Evolutionary conservation across 2,329 filamentous ascomycete genomes (phyloP), one percentile per base, ranked within the genome.

Genomic region (Metarhizium sp.): DNA sequence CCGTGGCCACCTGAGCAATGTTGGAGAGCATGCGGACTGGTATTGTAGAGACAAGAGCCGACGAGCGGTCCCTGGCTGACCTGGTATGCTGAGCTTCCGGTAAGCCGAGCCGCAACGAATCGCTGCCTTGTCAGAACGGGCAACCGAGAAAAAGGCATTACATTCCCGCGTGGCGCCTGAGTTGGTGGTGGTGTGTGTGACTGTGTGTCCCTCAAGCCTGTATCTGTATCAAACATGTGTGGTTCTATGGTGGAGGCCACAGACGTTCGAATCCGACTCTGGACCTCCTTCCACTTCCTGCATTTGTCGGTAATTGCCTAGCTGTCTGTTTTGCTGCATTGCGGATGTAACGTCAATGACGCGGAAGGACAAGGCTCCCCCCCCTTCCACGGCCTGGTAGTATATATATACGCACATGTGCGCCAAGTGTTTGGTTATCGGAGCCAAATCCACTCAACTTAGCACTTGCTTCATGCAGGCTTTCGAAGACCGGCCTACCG

Each of bases 321-420:
- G 34, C 25, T 52, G 52, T 48, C 46, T 51, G 48, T 40, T 49
- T 58, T 57, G 30, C 52, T 56, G 59, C 51, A 53, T 58, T 55
- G 59, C 57, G 55, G 57, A 63, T 63, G 62, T 61, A 63, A 63
- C 62, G 55, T 60, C 61, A 59, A 58, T 62, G 60, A 60, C 59
- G 59, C 61, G 42, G 54, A 59, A 61, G 38, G 51, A 59, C 58
- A 58, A 49, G 57, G 55, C 55, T 16, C 38, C 38, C 14, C 38
- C 14, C 38, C 38, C 13, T 51, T 38, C 50, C 51, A 43, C 55
- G 38, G 36, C 36, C 45, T 53, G 54, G 36, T 59, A 20, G 6
- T 20, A 2, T 45, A 59, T 58, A 57, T 57, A 60, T 50, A 50
- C 56, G 50, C 53, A 57, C 55, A 49, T 56, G 52, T 48, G 55